Evolutionary conservation across 805 yeast species (phyloP), one percentile per base, ranked within the genome.

Genomic region (Starmerella tilneyi): DNA sequence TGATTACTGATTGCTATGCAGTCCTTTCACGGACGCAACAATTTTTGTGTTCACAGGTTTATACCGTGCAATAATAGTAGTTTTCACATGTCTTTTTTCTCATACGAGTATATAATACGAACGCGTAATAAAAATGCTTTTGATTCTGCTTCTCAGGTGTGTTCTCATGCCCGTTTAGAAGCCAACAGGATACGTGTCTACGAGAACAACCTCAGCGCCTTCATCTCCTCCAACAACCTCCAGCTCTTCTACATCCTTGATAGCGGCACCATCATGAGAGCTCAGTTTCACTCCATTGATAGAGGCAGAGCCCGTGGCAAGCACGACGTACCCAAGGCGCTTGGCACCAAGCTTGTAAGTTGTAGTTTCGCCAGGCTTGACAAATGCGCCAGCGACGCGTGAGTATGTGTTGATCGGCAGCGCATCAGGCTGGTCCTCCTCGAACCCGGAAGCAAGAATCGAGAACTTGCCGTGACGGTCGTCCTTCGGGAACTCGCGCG

Each of bases 261-360:
- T 43, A 34, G 53, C 53, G 11, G 47, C 33, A 12, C 53, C 53
- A 29, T 50, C 53, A 36, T 47, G 53, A 6, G 53, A 15, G 17
- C 34, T 35, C n/a, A 47, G 50, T 46, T 46, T 26, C 29, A 41
- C 38, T 28, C 53, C 53, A 32, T 50, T 50, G 20, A 47, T 47
- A n/a, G 17, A 19, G n/a, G 28, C 47, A 4, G 21, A 17, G 43
- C 53, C 53, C 8, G 21, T 24, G n/a, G 41, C 39, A n/a, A 44
- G 43, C 16, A 50, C 53, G 12, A 45, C 48, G 44, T 50, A 50
- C 13, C 46, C 53, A 11, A 50, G 38, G 9, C 53, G 44, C 41
- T 47, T 36, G 24, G 27, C 9, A 24, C 43, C 53, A 11, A 50
- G 43, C 27, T 36, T 33, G 51, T 50, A 50, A 9, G 23, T 23